phyloP scores from a whole-genome alignment of 805 yeast species.

The Starmerella tilneyi region DNA sequence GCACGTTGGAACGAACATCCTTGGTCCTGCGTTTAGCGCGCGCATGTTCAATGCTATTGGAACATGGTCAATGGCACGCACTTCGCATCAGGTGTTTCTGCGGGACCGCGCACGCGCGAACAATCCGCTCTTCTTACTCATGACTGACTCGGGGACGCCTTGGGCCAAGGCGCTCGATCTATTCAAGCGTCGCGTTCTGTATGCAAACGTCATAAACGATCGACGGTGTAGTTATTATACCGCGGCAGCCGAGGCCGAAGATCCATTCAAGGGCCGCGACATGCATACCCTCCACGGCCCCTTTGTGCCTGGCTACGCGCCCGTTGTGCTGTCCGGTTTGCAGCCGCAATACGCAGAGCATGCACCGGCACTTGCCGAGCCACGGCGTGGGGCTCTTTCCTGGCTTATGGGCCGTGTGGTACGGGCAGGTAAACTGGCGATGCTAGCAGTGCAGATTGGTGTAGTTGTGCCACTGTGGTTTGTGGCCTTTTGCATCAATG shows the following conservation, averaged over 20 bases:
- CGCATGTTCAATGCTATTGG: conserved; percentile 51
- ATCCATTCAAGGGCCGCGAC: conserved; percentile 16
- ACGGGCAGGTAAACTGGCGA: not conserved
- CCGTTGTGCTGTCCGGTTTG: conserved; percentile 17
- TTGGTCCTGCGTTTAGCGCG: conserved; percentile 41
- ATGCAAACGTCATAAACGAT: conserved; percentile 72
- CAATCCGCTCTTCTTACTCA: conserved; percentile 49
- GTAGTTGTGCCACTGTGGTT: conserved; percentile 57
- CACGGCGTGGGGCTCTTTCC: not conserved
- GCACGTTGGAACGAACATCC: conserved; percentile 56
- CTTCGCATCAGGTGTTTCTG: conserved; percentile 67
- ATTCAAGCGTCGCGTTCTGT: conserved; percentile 48
- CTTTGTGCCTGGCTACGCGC: conserved; percentile 22
- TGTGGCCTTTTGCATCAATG: conserved; percentile 43
- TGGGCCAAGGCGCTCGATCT: conserved; percentile 46
- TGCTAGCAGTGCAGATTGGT: conserved; percentile 37
- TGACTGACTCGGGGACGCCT: conserved; percentile 54
- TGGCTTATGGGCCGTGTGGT: not conserved
- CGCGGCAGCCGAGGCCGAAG: conserved; percentile 48
- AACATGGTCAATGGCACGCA: conserved; percentile 54
- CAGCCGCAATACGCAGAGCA: conserved; percentile 24
- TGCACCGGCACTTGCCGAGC: not conserved
- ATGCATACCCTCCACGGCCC: conserved; percentile 18
- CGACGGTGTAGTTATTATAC: conserved; percentile 78
- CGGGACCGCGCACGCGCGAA: conserved; percentile 22